Percentiles rank a stretch among this genome's conserved stretches.
Conservation (phyloP, 1,284 basidiomycete species). For the Fistulinella cinereoalba region DNA sequence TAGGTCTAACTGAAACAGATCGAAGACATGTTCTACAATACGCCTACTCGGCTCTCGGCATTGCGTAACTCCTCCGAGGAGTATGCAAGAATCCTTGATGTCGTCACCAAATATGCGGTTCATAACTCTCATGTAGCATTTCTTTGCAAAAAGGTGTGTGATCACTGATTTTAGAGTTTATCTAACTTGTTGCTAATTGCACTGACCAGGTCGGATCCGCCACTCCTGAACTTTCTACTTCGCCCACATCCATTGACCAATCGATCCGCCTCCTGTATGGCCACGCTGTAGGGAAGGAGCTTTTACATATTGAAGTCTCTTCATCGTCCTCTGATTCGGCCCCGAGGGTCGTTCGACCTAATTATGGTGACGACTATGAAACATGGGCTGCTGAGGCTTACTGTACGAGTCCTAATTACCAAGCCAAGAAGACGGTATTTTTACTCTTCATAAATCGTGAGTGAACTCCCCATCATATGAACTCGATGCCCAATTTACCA, state of each 20-base stretch:
- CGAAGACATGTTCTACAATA: conserved; percentile 96
- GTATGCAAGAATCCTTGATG: conserved; percentile 88
- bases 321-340: conserved; percentile 24
- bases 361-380: conserved; percentile 36
- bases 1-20: conserved; percentile 50
- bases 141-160: conserved; percentile 83
- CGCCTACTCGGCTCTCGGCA: conserved; percentile 83
- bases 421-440: conserved; percentile 81
- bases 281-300: conserved; percentile 75
- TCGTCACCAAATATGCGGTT: conserved; percentile 92
- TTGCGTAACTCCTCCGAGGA: conserved; percentile 88
- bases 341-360: conserved; percentile 21
- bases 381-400: conserved; percentile 72
- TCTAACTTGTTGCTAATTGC: background rate
- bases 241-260: conserved; percentile 63
- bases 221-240: conserved; percentile 82
- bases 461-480: conserved; percentile 34
- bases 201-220: conserved; percentile 59
- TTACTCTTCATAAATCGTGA: conserved; percentile 97
- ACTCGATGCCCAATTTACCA: background rate
- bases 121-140: conserved; percentile 90
- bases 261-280: conserved; percentile 86
- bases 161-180: background rate
- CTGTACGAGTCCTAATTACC: conserved; percentile 88
- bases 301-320: conserved; percentile 57